Evolutionary conservation across 2,329 filamentous ascomycete species (phyloP).

Genomic region (Aschersonia sp.): DNA sequence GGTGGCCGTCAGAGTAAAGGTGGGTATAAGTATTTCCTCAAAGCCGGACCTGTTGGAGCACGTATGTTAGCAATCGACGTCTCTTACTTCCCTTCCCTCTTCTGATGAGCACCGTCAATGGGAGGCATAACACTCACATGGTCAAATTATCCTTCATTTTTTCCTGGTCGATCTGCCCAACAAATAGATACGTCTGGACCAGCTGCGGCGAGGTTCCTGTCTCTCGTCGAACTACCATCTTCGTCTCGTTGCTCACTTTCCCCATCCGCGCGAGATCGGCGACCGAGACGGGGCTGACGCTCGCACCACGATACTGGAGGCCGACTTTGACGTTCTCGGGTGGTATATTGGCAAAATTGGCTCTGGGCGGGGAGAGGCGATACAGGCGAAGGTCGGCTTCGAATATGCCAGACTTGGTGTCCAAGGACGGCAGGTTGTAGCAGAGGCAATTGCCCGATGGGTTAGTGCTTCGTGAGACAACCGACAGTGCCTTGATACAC

Average conservation of each 20-base stretch:
- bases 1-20: conserved; percentile 49
- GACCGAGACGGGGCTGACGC: conserved; percentile 14
- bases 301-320: conserved; percentile 38
- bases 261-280: conserved; percentile 12
- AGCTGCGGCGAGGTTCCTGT: conserved; percentile 23
- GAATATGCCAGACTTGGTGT: conserved; percentile 55
- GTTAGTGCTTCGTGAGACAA: conserved; percentile 47
- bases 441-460: conserved; percentile 67
- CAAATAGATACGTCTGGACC: conserved; percentile 52
- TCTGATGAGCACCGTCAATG: background rate
- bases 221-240: background rate
- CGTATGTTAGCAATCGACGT: background rate
- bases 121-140: conserved; percentile 33
- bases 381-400: conserved; percentile 66
- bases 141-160: conserved; percentile 40
- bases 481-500: conserved; percentile 41
- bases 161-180: conserved; percentile 50
- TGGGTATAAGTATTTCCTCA: conserved; percentile 51
- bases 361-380: conserved; percentile 47
- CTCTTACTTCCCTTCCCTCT: background rate
- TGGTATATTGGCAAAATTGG: conserved; percentile 35
- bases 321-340: conserved; percentile 38
- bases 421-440: conserved; percentile 64
- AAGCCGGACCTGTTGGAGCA: conserved; percentile 32
- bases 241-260: conserved; percentile 8